Evolutionary conservation across 768 basidiomycete genomes (phyloP).

Genomic region (Mycena vulgaris): DNA sequence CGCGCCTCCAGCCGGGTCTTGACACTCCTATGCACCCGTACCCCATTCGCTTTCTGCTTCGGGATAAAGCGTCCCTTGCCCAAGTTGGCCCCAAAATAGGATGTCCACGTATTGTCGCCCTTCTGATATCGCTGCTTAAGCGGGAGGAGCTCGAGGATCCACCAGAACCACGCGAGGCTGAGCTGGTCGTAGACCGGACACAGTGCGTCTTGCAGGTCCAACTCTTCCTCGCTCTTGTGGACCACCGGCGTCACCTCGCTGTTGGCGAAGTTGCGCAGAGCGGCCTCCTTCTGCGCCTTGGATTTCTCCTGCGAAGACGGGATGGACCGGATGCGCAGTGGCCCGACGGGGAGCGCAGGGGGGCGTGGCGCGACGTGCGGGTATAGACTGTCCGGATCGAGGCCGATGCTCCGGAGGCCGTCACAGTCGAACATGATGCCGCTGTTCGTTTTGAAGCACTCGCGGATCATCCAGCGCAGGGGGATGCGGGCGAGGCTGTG

Average conservation of each 20-base stretch:
- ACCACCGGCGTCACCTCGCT: constrained; percentile 13
- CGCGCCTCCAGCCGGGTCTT: constrained; percentile 56
- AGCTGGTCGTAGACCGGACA: constrained; percentile 67
- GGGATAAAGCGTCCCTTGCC: constrained; percentile 50
- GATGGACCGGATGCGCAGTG: constrained; percentile 41
- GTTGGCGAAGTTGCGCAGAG: constrained; percentile 20
- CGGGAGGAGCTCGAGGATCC: constrained; percentile 44
- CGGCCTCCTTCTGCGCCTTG: constrained; percentile 16
- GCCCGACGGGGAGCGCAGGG: constrained; percentile 51
- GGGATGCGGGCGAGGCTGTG: constrained; percentile 69
- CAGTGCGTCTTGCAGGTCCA: constrained; percentile 65
- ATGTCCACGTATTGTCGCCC: constrained; percentile 34
- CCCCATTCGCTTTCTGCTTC: constrained; percentile 39
- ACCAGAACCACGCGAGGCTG: constrained; percentile 60
- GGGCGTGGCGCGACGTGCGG: constrained; percentile 57
- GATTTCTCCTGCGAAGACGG: constrained; percentile 39
- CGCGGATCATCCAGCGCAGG: constrained; percentile 72
- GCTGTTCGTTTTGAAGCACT: constrained; percentile 57
- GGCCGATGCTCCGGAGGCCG: constrained; percentile 51
- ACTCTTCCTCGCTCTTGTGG: constrained; percentile 58
- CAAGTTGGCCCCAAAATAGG: constrained; percentile 41
- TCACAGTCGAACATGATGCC: constrained; percentile 61
- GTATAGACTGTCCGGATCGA: constrained; percentile 55
- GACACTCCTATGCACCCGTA: constrained; percentile 55
- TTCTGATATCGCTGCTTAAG: constrained; percentile 37